A percentile compares a stretch with the other conserved stretches of the same genome.
Evolutionary conservation across 495 filamentous ascomycete genomes (phyloP).

Genomic region (Bathelium albidoporum): DNA sequence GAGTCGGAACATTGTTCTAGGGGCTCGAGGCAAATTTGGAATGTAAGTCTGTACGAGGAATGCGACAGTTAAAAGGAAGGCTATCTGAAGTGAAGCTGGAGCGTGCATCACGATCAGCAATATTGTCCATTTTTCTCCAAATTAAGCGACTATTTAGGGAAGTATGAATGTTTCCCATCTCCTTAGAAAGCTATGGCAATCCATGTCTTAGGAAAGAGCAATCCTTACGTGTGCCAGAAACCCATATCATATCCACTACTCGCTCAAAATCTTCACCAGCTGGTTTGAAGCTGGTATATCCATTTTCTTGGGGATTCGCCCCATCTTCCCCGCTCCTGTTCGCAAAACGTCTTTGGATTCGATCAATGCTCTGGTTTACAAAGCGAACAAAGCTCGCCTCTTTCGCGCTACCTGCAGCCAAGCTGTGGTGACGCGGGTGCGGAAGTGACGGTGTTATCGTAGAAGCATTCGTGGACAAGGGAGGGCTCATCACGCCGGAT

Average conservation of each 20-base stretch:
- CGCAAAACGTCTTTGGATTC: constrained; percentile 59
- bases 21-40: constrained; percentile 54
- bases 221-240: constrained; percentile 65
- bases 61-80: constrained; percentile 69
- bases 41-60: constrained; percentile 56
- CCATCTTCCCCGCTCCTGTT: constrained; percentile 50
- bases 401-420: constrained; percentile 61
- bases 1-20: constrained; percentile 51
- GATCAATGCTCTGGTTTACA: constrained; percentile 50
- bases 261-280: constrained; percentile 59
- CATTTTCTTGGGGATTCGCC: constrained; percentile 35
- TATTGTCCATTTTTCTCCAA: background rate
- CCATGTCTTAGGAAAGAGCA: background rate
- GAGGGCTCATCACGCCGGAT: background rate
- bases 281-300: constrained; percentile 60
- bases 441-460: constrained; percentile 44
- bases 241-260: constrained; percentile 70
- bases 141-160: too few relatives aligned
- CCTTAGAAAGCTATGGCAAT: background rate
- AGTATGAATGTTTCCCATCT: too few relatives aligned
- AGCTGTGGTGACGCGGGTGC: constrained; percentile 50
- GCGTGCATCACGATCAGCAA: background rate
- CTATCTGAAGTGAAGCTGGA: constrained; percentile 69
- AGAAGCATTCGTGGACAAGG: constrained; percentile 25
- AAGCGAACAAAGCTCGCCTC: constrained; percentile 66